Conservation (phyloP, 163 green algal genomes). For the Chlamydomonas reinhardtii region DNA sequence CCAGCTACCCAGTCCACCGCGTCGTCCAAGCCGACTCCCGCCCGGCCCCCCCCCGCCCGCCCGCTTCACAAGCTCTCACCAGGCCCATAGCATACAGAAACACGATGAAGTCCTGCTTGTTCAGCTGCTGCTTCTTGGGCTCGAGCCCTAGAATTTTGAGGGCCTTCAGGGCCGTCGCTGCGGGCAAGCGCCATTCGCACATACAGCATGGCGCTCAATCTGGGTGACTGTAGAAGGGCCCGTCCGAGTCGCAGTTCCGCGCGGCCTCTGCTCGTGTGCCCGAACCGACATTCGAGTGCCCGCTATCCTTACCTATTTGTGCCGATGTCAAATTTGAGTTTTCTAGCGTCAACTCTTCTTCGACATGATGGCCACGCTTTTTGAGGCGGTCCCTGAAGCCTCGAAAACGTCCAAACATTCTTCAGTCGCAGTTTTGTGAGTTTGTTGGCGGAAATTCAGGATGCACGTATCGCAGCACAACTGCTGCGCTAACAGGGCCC, state of each 20-base stretch:
- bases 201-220: background rate
- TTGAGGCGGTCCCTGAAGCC: conserved; percentile 13
- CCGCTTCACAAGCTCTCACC: conserved; percentile 35
- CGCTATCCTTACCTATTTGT: conserved; percentile 48
- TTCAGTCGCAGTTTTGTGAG: background rate
- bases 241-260: background rate
- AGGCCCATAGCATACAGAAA: conserved; percentile 68
- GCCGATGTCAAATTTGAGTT: conserved; percentile 43
- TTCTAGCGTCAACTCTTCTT: conserved; percentile 40
- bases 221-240: background rate
- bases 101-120: conserved; percentile 61
- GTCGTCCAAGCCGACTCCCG: too few species aligned
- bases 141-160: conserved; percentile 59
- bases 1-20: too few species aligned
- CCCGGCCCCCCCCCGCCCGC: too few species aligned
- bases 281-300: too few species aligned
- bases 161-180: conserved; percentile 54
- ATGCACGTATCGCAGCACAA: background rate
- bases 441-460: too few species aligned
- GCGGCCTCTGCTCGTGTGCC: too few species aligned
- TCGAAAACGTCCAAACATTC: conserved; percentile 46
- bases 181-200: background rate
- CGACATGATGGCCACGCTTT: background rate
- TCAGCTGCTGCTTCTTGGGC: conserved; percentile 11
- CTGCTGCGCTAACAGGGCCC: too few species aligned